phyloP scores from a whole-genome alignment of 179 eudicot genomes.

The Sideroxylon spinosum region DNA sequence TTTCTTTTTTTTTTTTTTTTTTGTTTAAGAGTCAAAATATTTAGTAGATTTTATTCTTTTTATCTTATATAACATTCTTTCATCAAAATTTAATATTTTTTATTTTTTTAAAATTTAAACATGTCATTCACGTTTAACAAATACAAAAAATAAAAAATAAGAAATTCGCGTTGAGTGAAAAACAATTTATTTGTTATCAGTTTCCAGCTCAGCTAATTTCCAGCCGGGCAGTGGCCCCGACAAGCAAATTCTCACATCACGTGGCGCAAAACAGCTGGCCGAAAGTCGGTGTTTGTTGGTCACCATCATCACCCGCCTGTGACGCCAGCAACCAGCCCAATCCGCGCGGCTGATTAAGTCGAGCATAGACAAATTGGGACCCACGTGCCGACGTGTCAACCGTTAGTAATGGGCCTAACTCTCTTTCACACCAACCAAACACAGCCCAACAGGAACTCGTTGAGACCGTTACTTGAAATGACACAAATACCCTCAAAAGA shows the following conservation, averaged over 20 bases:
- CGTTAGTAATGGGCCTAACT: background rate
- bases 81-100: too few relatives aligned
- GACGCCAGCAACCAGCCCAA: slow-evolving; percentile 10
- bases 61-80: too few relatives aligned
- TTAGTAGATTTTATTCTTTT: too few relatives aligned
- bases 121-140: too few relatives aligned
- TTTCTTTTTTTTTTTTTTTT: too few relatives aligned
- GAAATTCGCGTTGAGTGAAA: too few relatives aligned
- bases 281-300: background rate
- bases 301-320: background rate
- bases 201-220: background rate
- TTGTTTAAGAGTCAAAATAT: too few relatives aligned
- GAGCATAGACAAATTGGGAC: background rate
- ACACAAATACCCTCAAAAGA: background rate
- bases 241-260: background rate
- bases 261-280: slow-evolving; percentile 7
- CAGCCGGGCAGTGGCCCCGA: slow-evolving; percentile 12
- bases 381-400: slow-evolving; percentile 12
- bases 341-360: background rate
- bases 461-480: background rate
- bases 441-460: background rate
- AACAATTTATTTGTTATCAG: too few relatives aligned
- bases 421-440: background rate
- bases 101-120: too few relatives aligned
- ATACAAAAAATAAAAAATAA: too few relatives aligned